Percentiles rank a stretch among this genome's conserved stretches.
Conservation (phyloP, 2,329 filamentous ascomycete genomes). For the Exophiala calicioides region DNA sequence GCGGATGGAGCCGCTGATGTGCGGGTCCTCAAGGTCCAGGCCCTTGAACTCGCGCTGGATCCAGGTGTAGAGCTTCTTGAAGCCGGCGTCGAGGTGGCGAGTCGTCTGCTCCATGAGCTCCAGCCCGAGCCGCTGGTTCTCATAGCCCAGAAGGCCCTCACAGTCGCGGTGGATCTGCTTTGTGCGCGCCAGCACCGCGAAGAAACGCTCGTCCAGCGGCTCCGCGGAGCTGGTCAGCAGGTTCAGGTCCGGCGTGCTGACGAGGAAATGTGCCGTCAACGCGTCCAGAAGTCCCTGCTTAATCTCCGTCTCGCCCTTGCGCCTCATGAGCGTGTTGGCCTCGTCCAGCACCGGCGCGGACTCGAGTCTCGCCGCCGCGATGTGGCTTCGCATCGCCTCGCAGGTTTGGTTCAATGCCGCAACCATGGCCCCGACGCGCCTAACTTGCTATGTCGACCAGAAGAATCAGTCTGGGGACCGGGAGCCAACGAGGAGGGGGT, state of each 20-base stretch:
- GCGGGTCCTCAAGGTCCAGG: slow-evolving; percentile 89
- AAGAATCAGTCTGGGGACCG: no score
- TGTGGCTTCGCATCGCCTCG: slow-evolving; percentile 74
- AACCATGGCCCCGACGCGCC: slow-evolving; percentile 77
- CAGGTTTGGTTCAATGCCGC: slow-evolving; percentile 77
- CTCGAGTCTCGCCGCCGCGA: slow-evolving; percentile 72
- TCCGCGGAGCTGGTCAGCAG: slow-evolving; percentile 74
- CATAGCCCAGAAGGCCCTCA: slow-evolving; percentile 82
- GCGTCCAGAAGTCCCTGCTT: slow-evolving; percentile 80
- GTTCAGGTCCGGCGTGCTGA: slow-evolving; percentile 78
- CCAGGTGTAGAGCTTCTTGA: slow-evolving; percentile 96
- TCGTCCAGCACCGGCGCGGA: slow-evolving; percentile 76
- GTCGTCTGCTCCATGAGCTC: slow-evolving; percentile 92
- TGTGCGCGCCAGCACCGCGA: slow-evolving; percentile 71
- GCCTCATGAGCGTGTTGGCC: slow-evolving; percentile 69
- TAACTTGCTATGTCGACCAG: slow-evolving; percentile 91
- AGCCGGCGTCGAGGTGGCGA: slow-evolving; percentile 81
- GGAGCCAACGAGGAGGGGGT: no score
- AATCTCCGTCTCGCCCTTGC: slow-evolving; percentile 71
- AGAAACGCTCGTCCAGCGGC: slow-evolving; percentile 83
- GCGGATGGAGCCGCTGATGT: slow-evolving; percentile 82
- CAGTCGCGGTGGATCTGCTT: slow-evolving; percentile 89
- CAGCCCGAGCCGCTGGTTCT: slow-evolving; percentile 82
- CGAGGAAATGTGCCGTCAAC: slow-evolving; percentile 79
- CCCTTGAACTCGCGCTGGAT: slow-evolving; percentile 90